Evolutionary conservation across 768 basidiomycete genomes (phyloP).

Genomic region (Lactarius hengduanensis): DNA sequence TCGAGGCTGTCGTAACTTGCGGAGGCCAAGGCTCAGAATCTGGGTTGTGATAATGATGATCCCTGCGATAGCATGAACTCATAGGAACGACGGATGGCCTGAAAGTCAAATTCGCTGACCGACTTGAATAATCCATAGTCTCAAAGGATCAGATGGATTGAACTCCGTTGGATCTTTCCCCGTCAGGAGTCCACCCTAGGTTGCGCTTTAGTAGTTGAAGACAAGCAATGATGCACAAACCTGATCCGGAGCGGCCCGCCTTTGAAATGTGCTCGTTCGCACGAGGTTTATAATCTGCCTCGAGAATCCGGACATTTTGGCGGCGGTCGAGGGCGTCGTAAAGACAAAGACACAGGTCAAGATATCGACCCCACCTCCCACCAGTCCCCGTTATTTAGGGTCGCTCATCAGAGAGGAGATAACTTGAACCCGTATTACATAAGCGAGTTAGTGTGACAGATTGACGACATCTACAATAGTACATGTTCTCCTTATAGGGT

Average conservation of each 20-base stretch:
- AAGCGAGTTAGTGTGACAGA: not conserved
- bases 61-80: conserved; percentile 40
- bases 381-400: no score
- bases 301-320: conserved; percentile 20
- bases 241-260: conserved; percentile 27
- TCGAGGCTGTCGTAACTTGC: conserved; percentile 80
- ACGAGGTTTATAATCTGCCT: conserved; percentile 11
- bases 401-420: no score
- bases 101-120: conserved; percentile 43
- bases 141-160: conserved; percentile 65
- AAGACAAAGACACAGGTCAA: not conserved
- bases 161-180: conserved; percentile 71
- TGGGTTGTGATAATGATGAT: conserved; percentile 83
- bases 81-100: not conserved
- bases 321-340: not conserved
- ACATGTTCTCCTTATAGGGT: not conserved
- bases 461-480: not conserved
- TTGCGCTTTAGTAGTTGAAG: not conserved
- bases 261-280: not conserved
- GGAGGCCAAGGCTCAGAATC: conserved; percentile 65
- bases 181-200: conserved; percentile 69
- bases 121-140: conserved; percentile 77
- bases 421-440: not conserved
- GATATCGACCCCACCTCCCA: not conserved
- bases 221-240: not conserved